phyloP scores from a whole-genome alignment of 2,329 filamentous ascomycete genomes.

The Ascochyta lentis region DNA sequence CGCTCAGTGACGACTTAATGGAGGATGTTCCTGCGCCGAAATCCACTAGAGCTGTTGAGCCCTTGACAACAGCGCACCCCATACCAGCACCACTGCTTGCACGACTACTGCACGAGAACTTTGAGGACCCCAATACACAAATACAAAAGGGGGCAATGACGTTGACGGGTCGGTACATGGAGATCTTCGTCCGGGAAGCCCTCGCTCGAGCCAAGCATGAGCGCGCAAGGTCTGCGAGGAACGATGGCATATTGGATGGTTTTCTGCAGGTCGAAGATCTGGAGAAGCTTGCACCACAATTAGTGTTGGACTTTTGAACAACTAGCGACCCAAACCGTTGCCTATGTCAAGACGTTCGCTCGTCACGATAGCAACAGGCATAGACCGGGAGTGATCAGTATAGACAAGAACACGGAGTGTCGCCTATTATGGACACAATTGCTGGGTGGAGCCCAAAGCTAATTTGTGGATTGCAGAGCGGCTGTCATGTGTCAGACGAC shows the following conservation, averaged over 20 bases:
- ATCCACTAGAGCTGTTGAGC: constrained; percentile 18
- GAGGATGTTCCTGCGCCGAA: constrained; percentile 27
- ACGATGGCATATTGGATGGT: constrained; percentile 54
- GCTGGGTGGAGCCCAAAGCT: not conserved
- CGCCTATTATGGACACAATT: not conserved
- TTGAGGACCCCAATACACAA: constrained; percentile 59
- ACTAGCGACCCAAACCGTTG: not conserved
- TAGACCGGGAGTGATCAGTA: not conserved
- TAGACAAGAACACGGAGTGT: not conserved
- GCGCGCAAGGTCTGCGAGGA: constrained; percentile 58
- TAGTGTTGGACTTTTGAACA: constrained; percentile 80
- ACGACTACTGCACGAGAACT: constrained; percentile 79
- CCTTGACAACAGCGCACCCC: constrained; percentile 37
- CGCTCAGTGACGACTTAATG: constrained; percentile 41
- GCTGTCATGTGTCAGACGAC: constrained; percentile 11
- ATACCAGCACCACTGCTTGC: constrained; percentile 79
- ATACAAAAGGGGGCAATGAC: constrained; percentile 59
- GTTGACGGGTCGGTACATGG: constrained; percentile 82
- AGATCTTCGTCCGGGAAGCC: constrained; percentile 89
- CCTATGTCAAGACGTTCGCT: not conserved
- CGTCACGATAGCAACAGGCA: not conserved
- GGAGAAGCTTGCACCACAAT: constrained; percentile 83
- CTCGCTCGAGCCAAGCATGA: constrained; percentile 79
- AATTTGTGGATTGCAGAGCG: not conserved
- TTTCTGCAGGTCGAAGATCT: constrained; percentile 89